These are phyloP conservation scores for Dacryopinax spathularia DNA, from an alignment of 768 basidiomycete genomes.

Conservation along the genomic window DNA sequence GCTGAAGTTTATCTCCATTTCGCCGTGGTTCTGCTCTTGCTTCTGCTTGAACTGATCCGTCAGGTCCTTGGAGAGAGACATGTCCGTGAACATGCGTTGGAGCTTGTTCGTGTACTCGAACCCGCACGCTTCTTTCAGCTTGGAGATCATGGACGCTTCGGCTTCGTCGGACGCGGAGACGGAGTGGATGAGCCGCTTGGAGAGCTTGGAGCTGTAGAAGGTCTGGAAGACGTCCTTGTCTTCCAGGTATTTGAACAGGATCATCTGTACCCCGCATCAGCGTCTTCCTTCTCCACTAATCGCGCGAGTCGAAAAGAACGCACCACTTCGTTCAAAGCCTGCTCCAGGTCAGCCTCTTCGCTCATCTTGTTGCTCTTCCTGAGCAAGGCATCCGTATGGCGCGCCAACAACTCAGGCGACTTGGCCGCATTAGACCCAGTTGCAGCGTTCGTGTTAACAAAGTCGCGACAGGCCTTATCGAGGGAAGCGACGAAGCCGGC, in stretches of 20 bases:
- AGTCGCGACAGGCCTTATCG: conserved; percentile 87
- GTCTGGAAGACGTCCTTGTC: conserved; percentile 99
- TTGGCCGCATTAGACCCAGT: conserved; percentile 66
- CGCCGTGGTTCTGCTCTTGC: conserved; percentile 73
- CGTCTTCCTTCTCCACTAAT: neutral
- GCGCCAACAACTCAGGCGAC: conserved; percentile 84
- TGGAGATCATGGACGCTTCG: conserved; percentile 95
- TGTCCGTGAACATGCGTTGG: conserved; percentile 97
- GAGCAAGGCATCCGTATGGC: conserved; percentile 76
- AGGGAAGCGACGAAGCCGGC: conserved; percentile 85
- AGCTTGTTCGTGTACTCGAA: conserved; percentile 95
- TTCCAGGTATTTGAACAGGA: conserved; percentile 93
- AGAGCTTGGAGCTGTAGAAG: conserved; percentile 89
- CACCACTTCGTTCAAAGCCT: conserved; percentile 80
- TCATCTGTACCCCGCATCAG: conserved; percentile 47
- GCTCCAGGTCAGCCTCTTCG: conserved; percentile 82
- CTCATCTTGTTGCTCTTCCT: conserved; percentile 92
- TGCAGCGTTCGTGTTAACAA: conserved; percentile 84
- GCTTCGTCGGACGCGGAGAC: conserved; percentile 91
- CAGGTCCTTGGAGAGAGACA: conserved; percentile 87
- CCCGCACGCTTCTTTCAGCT: conserved; percentile 90
- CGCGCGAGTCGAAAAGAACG: too few species aligned
- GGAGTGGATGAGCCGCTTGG: conserved; percentile 79
- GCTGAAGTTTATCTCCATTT: conserved; percentile 78
- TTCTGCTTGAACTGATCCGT: conserved; percentile 90